Percentiles rank a stretch among this genome's conserved stretches.
phyloP scores from a whole-genome alignment of 345 rosid species.

The Salix dunnii region DNA sequence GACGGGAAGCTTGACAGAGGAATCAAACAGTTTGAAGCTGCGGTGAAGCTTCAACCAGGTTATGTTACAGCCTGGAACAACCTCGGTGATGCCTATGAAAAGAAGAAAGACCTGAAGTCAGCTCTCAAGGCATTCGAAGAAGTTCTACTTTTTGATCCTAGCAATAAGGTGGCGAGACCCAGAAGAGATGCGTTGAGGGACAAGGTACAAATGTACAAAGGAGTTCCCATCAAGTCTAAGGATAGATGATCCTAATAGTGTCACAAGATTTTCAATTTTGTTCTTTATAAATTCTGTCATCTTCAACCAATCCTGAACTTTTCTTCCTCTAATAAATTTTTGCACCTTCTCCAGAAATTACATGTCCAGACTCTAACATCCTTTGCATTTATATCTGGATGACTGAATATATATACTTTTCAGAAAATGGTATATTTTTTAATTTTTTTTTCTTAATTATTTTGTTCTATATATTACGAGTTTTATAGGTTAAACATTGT shows the following conservation, averaged over 20 bases:
- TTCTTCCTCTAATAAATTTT: background rate
- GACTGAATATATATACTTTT: background rate
- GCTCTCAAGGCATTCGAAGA: conserved; percentile 96
- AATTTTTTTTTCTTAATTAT: no score
- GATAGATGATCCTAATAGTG: conserved; percentile 42
- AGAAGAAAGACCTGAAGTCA: conserved; percentile 68
- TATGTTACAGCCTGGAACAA: conserved; percentile 98
- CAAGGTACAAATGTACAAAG: conserved; percentile 69
- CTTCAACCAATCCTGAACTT: background rate
- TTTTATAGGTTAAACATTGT: no score
- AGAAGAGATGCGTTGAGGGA: conserved; percentile 72
- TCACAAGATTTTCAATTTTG: background rate
- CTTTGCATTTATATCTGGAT: background rate
- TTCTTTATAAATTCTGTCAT: background rate
- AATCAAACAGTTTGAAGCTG: conserved; percentile 70
- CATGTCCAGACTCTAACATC: background rate
- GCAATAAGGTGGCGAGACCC: conserved; percentile 80
- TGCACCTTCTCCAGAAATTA: background rate
- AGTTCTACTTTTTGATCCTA: conserved; percentile 84
- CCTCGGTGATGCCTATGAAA: conserved; percentile 94
- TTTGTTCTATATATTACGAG: no score
- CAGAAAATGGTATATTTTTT: no score
- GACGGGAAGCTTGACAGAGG: conserved; percentile 89
- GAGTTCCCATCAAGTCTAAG: conserved; percentile 69
- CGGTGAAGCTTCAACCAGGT: conserved; percentile 88